Evolutionary conservation across 805 yeast genomes (phyloP), one percentile per base, ranked within the genome.

Genomic region (Ogataea parapolymorpha): DNA sequence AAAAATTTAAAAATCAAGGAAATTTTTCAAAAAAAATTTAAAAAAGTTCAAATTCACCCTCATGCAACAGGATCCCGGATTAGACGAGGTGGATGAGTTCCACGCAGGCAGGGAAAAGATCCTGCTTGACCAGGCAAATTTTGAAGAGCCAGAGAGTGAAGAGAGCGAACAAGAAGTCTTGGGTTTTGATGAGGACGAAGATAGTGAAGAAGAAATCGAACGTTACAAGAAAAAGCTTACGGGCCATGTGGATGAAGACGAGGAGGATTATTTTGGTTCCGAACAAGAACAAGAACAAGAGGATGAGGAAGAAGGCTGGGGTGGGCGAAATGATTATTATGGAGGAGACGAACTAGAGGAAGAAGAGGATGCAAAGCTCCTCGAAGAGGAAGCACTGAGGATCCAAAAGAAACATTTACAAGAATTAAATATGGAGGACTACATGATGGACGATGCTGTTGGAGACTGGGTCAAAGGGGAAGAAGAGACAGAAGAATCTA

Each of bases 321-420:
- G 66, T 1, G 65, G 71, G n/a, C 64, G 69, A 45, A 73, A 60
- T 66, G 77, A 62, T 50, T 77, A 76, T 50, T 79, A 79, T 54
- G 83, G 82, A 32, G 82, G 77, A n/a, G 84, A 78, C 46, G 77
- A 73, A 13, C 73, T 66, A 50, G 86, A 72, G 61, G 95, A 85
- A 49, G 91, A 82, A 24, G 95, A 80, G 39, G 81, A 79, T 24
- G 85, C 87, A 5, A 80, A 78, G 47, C 80, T 77, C 47, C 81
- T 89, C 65, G 93, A 91, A 43, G 80, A 79, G 53, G 97, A 93
- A 64, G 98, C 98, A 0, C 57, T 86, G 35, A 79, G 88, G 56
- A 80, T 87, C 51, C 97, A 90, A 65, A 85, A 84, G 67, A 74
- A 77, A 51, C 89, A 89, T 60, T 65, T 87, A 44, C 79, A 79